Conservation (phyloP, 306 rosid genomes). For the Sphenostylis stenocarpa region DNA sequence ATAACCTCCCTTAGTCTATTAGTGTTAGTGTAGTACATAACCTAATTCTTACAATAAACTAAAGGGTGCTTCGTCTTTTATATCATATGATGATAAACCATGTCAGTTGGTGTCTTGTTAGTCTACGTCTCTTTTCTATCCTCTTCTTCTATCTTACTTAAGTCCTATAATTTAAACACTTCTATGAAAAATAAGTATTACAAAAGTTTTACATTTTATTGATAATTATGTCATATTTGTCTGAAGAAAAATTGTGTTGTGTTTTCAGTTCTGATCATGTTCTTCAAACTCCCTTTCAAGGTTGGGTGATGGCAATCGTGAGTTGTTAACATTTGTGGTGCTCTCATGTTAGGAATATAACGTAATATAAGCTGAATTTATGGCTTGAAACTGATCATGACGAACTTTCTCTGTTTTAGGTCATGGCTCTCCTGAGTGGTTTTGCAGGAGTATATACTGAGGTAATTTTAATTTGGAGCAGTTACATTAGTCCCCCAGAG, state of each 20-base stretch:
- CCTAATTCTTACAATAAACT: not conserved
- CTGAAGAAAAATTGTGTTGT: not conserved
- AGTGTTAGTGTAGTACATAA: not conserved
- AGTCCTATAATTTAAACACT: not conserved
- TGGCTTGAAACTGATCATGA: conserved; percentile 30
- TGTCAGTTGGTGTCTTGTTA: not conserved
- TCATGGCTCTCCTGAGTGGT: conserved; percentile 97
- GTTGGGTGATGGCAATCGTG: conserved; percentile 96
- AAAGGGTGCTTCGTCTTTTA: not conserved
- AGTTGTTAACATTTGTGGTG: conserved; percentile 49
- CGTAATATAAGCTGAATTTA: not conserved
- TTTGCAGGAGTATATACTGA: conserved; percentile 96
- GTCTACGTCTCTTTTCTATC: not conserved
- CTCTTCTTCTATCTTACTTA: not conserved
- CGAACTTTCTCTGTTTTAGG: conserved; percentile 50
- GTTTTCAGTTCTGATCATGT: conserved; percentile 82
- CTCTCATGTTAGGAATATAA: conserved; percentile 12
- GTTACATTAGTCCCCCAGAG: conserved; percentile 11
- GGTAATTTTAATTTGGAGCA: conserved; percentile 53
- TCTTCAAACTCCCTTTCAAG: conserved; percentile 94
- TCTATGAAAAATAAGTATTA: not conserved
- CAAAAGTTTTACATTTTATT: conserved; percentile 6
- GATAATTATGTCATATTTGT: conserved; percentile 10
- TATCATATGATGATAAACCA: conserved; percentile 2
- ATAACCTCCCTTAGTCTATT: not conserved